phyloP scores from a whole-genome alignment of 305 asterid genomes.

The Fraxinus ornus region DNA sequence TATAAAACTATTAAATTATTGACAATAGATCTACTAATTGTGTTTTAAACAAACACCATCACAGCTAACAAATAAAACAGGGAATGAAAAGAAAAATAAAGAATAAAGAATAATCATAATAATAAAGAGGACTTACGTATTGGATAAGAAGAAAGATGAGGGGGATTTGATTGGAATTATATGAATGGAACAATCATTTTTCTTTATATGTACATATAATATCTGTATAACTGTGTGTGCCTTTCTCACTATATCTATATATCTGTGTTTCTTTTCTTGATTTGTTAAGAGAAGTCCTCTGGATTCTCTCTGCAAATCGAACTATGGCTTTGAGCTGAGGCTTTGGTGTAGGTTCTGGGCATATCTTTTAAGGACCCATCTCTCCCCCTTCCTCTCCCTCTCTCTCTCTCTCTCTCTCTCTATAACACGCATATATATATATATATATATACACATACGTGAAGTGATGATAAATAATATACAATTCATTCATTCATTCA shows the following conservation, averaged over 20 bases:
- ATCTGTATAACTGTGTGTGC: neutral
- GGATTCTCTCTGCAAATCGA: conserved; percentile 23
- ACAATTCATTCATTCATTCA: neutral
- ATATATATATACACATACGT: neutral
- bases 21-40: conserved; percentile 47
- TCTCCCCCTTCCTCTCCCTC: conserved; percentile 6
- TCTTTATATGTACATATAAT: conserved; percentile 34
- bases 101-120: conserved; percentile 1
- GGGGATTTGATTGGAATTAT: conserved; percentile 40
- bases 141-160: conserved; percentile 48
- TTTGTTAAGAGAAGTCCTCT: conserved; percentile 35
- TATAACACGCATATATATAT: neutral
- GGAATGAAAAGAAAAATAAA: neutral
- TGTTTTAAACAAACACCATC: conserved; percentile 20
- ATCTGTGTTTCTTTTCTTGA: conserved; percentile 18
- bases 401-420: neutral
- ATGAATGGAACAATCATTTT: conserved; percentile 34
- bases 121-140: conserved; percentile 50
- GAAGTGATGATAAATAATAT: neutral
- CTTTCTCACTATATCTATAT: neutral
- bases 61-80: conserved; percentile 5
- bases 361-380: conserved; percentile 14
- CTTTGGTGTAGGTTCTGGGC: conserved; percentile 14
- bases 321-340: neutral
- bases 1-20: conserved; percentile 16